Evolutionary conservation across 169 alveolate species (phyloP).

Genomic region (Eimeria maxima): DNA sequence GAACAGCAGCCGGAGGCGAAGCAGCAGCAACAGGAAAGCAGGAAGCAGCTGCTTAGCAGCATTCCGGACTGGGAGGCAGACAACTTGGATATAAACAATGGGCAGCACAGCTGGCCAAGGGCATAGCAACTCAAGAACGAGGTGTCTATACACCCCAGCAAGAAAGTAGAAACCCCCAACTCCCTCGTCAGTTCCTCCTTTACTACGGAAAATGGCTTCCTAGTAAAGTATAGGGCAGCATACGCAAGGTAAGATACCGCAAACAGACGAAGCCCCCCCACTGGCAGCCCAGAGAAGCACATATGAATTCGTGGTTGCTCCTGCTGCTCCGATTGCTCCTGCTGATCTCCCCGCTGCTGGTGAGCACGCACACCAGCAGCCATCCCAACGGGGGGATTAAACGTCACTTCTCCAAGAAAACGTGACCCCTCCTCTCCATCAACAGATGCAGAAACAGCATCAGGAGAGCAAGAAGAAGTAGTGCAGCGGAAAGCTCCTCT

Average conservation of each 20-base stretch:
- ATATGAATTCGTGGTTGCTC: background rate
- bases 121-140: constrained; percentile 86
- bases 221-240: constrained; percentile 83
- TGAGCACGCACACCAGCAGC: no score
- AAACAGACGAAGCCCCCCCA: constrained; percentile 25
- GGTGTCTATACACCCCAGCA: constrained; percentile 87
- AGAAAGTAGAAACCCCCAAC: constrained; percentile 80
- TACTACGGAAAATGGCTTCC: constrained; percentile 88
- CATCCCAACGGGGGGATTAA: no score
- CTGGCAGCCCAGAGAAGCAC: background rate
- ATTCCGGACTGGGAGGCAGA: constrained; percentile 26
- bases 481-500: background rate
- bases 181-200: constrained; percentile 83
- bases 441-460: no score
- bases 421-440: no score
- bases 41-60: background rate
- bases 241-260: constrained; percentile 83
- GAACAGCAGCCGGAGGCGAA: constrained; percentile 75
- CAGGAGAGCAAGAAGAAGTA: no score
- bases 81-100: constrained; percentile 72
- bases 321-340: no score
- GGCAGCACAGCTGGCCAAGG: constrained; percentile 84
- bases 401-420: no score
- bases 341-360: no score
- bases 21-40: background rate